Conservation (phyloP, 2,329 filamentous ascomycete species). For the Gnomoniopsis sp. region DNA sequence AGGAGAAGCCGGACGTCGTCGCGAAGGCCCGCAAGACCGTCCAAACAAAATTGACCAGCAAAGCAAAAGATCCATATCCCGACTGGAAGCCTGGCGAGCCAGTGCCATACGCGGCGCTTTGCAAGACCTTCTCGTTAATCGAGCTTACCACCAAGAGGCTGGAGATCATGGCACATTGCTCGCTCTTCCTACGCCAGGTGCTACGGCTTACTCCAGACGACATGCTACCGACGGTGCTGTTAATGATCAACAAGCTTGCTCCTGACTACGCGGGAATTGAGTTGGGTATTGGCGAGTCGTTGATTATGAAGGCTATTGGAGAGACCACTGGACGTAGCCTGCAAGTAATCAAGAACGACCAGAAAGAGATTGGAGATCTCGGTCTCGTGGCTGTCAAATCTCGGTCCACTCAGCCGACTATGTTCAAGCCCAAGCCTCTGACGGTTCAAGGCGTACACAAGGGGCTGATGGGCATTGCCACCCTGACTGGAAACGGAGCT, state of each 20-base stretch:
- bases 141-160: slow-evolving; percentile 93
- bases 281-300: slow-evolving; percentile 93
- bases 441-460: slow-evolving; percentile 85
- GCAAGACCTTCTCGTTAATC: slow-evolving; percentile 89
- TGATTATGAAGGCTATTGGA: slow-evolving; percentile 98
- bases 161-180: slow-evolving; percentile 83
- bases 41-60: slow-evolving; percentile 65
- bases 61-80: slow-evolving; percentile 77
- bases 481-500: slow-evolving; percentile 78
- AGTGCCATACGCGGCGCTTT: slow-evolving; percentile 91
- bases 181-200: slow-evolving; percentile 90
- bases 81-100: slow-evolving; percentile 89
- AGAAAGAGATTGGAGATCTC: slow-evolving; percentile 93
- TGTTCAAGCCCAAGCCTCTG: slow-evolving; percentile 95
- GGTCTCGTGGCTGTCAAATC: slow-evolving; percentile 95
- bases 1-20: slow-evolving; percentile 66
- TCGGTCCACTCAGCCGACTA: slow-evolving; percentile 89
- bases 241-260: slow-evolving; percentile 98
- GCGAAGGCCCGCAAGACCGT: slow-evolving; percentile 77
- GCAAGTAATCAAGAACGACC: slow-evolving; percentile 87
- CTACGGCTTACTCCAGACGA: slow-evolving; percentile 85
- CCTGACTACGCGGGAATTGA: slow-evolving; percentile 96
- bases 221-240: slow-evolving; percentile 79
- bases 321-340: slow-evolving; percentile 88
- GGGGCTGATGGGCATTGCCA: slow-evolving; percentile 84